phyloP scores from a whole-genome alignment of 2,329 filamentous ascomycete genomes.

The Beauveria sp. region DNA sequence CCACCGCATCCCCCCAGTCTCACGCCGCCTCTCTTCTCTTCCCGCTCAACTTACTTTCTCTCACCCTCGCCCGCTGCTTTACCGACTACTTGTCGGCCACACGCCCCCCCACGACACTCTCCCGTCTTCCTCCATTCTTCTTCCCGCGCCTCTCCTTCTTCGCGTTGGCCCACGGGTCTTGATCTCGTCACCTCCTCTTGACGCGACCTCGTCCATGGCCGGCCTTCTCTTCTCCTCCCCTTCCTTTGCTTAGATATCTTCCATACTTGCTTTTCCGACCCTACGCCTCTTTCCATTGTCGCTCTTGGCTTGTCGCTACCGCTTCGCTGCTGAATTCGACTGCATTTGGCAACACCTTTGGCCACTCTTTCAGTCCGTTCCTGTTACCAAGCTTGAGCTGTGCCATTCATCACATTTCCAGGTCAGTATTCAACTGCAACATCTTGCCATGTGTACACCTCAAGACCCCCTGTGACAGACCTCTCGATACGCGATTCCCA shows the following conservation, averaged over 20 bases:
- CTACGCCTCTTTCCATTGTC: neutral
- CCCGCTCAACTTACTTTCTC: neutral
- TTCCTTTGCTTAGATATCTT: neutral
- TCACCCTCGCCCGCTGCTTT: neutral
- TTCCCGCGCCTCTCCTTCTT: neutral
- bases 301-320: neutral
- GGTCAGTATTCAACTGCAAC: neutral
- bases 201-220: neutral
- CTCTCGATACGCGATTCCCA: neutral
- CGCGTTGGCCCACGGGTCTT: neutral
- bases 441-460: neutral
- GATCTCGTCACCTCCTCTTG: neutral
- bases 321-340: neutral
- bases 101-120: neutral
- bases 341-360: neutral
- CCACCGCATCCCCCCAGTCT: conserved; percentile 1
- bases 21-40: conserved; percentile 4
- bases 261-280: conserved; percentile 5
- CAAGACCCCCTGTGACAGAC: neutral
- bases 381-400: neutral
- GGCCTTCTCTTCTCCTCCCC: neutral
- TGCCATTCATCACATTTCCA: neutral
- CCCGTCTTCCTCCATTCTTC: neutral
- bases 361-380: neutral
- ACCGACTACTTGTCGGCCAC: neutral